Base-by-base conservation (phyloP, 2,329 filamentous ascomycete species). In the Trichoderma koningii region DNA sequence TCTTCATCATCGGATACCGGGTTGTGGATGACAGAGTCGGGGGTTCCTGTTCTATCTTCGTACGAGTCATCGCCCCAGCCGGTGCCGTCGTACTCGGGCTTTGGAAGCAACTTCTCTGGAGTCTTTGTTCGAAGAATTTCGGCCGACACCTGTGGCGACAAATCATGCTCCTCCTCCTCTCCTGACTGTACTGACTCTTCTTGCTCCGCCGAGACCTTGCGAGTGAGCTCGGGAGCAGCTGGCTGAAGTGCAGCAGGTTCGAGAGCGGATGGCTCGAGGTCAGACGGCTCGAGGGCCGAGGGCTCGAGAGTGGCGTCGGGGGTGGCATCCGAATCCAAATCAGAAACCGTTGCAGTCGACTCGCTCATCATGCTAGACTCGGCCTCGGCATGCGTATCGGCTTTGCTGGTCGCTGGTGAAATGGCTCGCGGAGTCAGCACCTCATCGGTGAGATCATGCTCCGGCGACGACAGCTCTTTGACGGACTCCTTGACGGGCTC, bases 11-110 rank as follows among this genome's bases (percentile, higher is more conserved):
- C 79, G 3, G 79, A 76, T 55, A 91, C 76, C 2, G 88, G 87
- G 72, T 93, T 91, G 67, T 91, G 90, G 68, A 97, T 94, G 23
- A 98, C 93, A 7, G 94, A 98, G 56, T 93, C 91, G 15, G 94
- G 93, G 7, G 92, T 96, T 41, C 87, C 85, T 10, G 87, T 87
- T 55, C 85, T 88, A 1, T 85, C 88, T 1, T 85, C 79, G 1
- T 84, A 81, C 63, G 80, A 83, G 23, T 82, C 79, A 45, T 85
- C 82, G 9, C 85, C 84, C 83, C 86, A 85, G 60, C 86, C 83
- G 64, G 85, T 80, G 65, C 89, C 83, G 71, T 89, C 82, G 73
- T 90, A 89, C 66, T 87, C 85, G 30, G 81, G 86, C 76, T 83
- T 90, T 45, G 84, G 83, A 14, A 84, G 4, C 12, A 48, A 73